Base-by-base conservation (phyloP, 2,329 filamentous ascomycete genomes). In the Sclerotinia trifoliorum region DNA sequence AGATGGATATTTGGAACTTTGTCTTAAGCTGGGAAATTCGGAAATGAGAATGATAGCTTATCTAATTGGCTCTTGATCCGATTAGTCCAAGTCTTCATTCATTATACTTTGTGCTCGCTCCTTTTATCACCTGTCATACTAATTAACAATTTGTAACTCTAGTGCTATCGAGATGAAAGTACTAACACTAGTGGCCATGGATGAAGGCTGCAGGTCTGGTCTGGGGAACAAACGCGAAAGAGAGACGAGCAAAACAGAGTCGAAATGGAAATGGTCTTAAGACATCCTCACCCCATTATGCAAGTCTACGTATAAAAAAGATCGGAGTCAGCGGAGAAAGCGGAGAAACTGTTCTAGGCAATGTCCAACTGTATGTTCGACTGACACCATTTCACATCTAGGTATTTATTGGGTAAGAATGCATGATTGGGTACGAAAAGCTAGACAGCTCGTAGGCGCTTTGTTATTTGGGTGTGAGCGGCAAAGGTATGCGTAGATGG, bases 351-450 rank as follows among this genome's bases (percentile, higher is more conserved):
- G n/a, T 32, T 39, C 29, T 56, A 42, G 39, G 39, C 3, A 21
- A 39, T 39, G 35, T 39, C 2, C 7, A 35, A 5, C 32, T 35
- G 35, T 35, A n/a, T 56, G 29, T 32, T 56, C 54, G 39, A n/a
- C 54, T 56, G 35, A 39, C 2, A 17, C n/a, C n/a, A 35, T 39
- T 24, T 19, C 1, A 35, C 10, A 10, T 7, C 35, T 10, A 35
- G 35, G 15, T 35, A 51, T 51, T 46, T 17, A 42, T 52, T 66
- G 55, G 55, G 42, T 35, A 42, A 61, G 32, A 52, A 66, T 66
- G 32, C 44, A 61, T 61, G 56, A 32, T 49, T 66, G 63, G 64
- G 64, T 49, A 51, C 4, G 35, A 21, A 52, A 61, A 19, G 35
- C 44, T 24, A 51, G 52, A 44, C 24, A 46, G 13, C 56, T 42